phyloP scores from a whole-genome alignment of 1,284 basidiomycete genomes.

The Violaceomyces palustris region DNA sequence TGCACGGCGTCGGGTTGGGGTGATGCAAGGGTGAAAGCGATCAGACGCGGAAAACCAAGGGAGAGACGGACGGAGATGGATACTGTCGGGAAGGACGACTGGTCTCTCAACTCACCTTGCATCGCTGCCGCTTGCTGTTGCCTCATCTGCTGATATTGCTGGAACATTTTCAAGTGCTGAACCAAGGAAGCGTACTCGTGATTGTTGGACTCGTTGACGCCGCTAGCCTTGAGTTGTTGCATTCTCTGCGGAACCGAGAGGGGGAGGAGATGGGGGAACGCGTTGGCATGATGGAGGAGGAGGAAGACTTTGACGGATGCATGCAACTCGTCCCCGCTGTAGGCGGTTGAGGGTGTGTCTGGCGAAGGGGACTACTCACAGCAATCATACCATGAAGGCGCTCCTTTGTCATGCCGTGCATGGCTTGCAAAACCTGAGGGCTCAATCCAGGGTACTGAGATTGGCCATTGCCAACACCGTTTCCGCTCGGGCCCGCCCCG shows the following conservation, averaged over 20 bases:
- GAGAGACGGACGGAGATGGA: too few relatives aligned
- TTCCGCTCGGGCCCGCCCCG: slow-evolving; percentile 15
- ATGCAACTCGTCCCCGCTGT: too few relatives aligned
- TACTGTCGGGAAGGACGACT: too few relatives aligned
- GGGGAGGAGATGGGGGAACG: not conserved
- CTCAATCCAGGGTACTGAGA: slow-evolving; percentile 11
- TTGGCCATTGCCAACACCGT: slow-evolving; percentile 7
- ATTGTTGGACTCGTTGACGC: slow-evolving; percentile 51
- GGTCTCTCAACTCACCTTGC: slow-evolving; percentile 13
- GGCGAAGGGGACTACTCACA: slow-evolving; percentile 5
- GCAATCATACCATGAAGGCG: slow-evolving; percentile 41
- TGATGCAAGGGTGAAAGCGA: too few relatives aligned
- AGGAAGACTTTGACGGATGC: too few relatives aligned
- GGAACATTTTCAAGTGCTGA: slow-evolving; percentile 46
- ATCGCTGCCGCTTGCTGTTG: slow-evolving; percentile 40
- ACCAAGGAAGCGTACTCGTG: slow-evolving; percentile 52
- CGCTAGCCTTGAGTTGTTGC: slow-evolving; percentile 52
- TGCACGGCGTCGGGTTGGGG: too few relatives aligned
- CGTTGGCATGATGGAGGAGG: not conserved
- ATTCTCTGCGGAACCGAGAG: slow-evolving; percentile 52
- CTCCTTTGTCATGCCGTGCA: slow-evolving; percentile 50
- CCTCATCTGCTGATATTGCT: slow-evolving; percentile 46
- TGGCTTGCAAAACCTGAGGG: slow-evolving; percentile 38
- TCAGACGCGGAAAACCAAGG: too few relatives aligned
- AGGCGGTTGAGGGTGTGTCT: not conserved